phyloP scores from a whole-genome alignment of 352 stramenopile genomes.

The Phytophthora fragariaefolia region DNA sequence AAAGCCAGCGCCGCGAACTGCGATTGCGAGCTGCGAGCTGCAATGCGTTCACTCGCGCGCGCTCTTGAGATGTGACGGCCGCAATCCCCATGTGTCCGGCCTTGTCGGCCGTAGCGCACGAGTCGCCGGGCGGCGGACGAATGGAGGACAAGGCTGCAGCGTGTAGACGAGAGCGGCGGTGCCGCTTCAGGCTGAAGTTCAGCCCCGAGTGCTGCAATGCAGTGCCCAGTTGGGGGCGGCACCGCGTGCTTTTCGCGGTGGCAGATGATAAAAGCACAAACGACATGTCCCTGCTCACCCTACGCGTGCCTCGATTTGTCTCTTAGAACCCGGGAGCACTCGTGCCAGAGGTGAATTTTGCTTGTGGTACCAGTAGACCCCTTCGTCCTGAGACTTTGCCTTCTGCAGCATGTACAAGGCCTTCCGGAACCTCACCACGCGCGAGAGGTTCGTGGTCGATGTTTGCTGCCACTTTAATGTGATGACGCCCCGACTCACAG shows the following conservation, averaged over 20 bases:
- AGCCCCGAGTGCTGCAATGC: too few relatives aligned
- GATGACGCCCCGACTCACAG: not conserved
- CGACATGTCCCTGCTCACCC: conserved; percentile 17
- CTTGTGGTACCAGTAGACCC: conserved; percentile 11
- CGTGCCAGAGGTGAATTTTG: conserved; percentile 1
- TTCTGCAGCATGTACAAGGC: conserved; percentile 41
- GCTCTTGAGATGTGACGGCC: conserved; percentile 8
- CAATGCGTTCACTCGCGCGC: not conserved
- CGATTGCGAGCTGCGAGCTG: not conserved
- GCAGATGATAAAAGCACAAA: conserved; percentile 20
- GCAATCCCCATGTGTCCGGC: conserved; percentile 4
- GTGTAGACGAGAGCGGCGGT: conserved; percentile 17
- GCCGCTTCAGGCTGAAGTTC: not conserved
- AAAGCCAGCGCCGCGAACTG: too few relatives aligned
- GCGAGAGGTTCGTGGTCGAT: conserved; percentile 47
- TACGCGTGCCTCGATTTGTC: conserved; percentile 11
- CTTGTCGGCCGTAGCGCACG: not conserved
- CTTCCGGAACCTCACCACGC: conserved; percentile 57
- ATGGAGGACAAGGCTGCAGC: not conserved
- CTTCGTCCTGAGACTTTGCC: not conserved
- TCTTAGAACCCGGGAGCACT: conserved; percentile 5
- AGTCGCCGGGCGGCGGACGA: conserved; percentile 1
- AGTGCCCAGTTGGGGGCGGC: too few relatives aligned
- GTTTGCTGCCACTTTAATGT: not conserved
- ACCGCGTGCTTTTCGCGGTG: not conserved